Base-by-base conservation (phyloP, 352 stramenopile genomes). In the Pythium sukuiense region DNA sequence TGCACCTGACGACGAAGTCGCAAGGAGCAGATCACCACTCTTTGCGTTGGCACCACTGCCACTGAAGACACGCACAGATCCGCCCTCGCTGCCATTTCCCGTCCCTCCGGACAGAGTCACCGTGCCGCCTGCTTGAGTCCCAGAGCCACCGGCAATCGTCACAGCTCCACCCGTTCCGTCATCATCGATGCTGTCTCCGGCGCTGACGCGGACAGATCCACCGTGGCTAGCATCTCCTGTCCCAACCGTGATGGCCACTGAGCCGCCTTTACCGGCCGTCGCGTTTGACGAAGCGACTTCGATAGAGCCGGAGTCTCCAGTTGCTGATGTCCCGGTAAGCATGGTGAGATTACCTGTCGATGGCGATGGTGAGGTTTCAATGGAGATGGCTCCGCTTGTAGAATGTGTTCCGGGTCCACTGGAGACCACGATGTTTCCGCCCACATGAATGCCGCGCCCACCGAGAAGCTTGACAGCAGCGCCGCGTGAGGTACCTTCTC, bases 221-320 rank as follows among this genome's bases (percentile, higher is more conserved):
- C 68, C 68, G 11, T 29, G 20, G 20, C 45, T 48, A 33, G 55
- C 58, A 20, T 58, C 61, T 41, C 49, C 67, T 16, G 30, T 57
- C 3, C 69, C 69, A 8, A 70, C 58, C 6, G 27, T 18, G 46
- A 71, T 61, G 0, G 27, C 27, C 24, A 71, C 65, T 11, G 64
- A 65, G 13, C 64, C 64, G 32, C 57, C 53, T 41, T 54, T 37
- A 1, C 63, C 63, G 33, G 49, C 56, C 29, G 49, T 65, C 20
- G 56, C 48, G 29, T 48, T 50, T 2, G 63, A 61, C 7, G 63
- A 39, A 11, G 20, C 29, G 9, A 61, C 16, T 3, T 26, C 12
- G 55, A 61, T 37, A 3, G 35, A 35, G 4, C 55, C 55, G 4
- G 55, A 61, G 27, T 52, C 35, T 39, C 55, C 55, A 6, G 27